Evolutionary conservation across 345 rosid species (phyloP).

Genomic region (Lagerstroemia speciosa): DNA sequence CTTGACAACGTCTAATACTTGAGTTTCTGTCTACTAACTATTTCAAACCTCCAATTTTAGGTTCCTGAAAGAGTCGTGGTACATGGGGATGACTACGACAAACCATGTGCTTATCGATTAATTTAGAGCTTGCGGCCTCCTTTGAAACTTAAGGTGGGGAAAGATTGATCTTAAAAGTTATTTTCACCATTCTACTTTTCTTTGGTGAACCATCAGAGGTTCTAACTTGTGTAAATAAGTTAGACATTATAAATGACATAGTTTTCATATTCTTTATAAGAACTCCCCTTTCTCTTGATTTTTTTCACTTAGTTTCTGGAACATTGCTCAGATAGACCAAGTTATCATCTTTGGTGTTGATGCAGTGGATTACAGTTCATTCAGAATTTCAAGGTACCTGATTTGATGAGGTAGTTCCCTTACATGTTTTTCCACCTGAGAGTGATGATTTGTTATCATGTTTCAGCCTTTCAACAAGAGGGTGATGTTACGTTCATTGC

Average conservation of each 20-base stretch:
- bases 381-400: conserved; percentile 1
- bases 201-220: not conserved
- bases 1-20: not conserved
- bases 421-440: not conserved
- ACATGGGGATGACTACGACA: not conserved
- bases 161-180: not conserved
- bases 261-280: not conserved
- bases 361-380: not conserved
- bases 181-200: not conserved
- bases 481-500: too few relatives aligned
- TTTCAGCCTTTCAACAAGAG: not conserved
- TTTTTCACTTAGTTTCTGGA: not conserved
- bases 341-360: conserved; percentile 2
- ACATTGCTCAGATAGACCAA: conserved; percentile 1
- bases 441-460: not conserved
- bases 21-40: conserved; percentile 1
- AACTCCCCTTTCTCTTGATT: not conserved
- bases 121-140: not conserved
- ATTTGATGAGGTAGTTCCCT: not conserved
- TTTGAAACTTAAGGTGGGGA: not conserved
- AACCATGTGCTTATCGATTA: not conserved
- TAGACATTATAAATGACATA: not conserved
- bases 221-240: not conserved
- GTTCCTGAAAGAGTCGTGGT: not conserved
- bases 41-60: conserved; percentile 2